A percentile compares a stretch with the other conserved stretches of the same genome.
phyloP scores from a whole-genome alignment of 805 yeast genomes.

The Zygosaccharomyces siamensis region DNA sequence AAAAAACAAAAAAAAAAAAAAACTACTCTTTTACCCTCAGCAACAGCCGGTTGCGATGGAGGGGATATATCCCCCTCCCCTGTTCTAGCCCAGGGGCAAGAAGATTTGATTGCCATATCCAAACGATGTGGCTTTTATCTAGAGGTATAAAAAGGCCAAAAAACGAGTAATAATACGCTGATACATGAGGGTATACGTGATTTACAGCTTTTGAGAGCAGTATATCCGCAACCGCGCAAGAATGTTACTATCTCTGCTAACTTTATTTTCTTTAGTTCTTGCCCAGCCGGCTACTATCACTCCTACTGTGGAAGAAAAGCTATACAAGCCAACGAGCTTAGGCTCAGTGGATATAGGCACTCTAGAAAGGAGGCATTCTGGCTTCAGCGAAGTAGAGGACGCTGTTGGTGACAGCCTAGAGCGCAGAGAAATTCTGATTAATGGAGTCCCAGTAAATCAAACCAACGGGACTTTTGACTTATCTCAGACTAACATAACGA shows the following conservation, averaged over 20 bases:
- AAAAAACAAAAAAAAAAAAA: not conserved
- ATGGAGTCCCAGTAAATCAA: not conserved
- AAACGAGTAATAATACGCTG: not conserved
- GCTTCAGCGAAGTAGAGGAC: not conserved
- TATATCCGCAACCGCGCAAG: not conserved
- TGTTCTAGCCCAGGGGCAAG: not conserved
- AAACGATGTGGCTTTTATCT: not conserved
- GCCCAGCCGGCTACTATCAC: constrained; percentile 99
- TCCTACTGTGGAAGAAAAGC: constrained; percentile 54
- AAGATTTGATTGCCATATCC: not conserved
- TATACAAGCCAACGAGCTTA: not conserved
- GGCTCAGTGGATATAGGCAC: not conserved
- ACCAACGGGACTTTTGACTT: constrained; percentile 3
- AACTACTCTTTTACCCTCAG: not conserved
- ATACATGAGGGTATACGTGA: too few relatives aligned
- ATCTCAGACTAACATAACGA: not conserved
- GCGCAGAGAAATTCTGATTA: not conserved
- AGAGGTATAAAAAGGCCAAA: not conserved
- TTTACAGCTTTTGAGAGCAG: too few relatives aligned
- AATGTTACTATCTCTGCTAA: constrained; percentile 1
- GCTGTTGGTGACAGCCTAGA: not conserved
- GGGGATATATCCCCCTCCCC: not conserved
- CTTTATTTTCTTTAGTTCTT: constrained; percentile 25
- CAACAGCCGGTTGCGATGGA: not conserved
- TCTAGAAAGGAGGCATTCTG: not conserved